phyloP scores from a whole-genome alignment of 1,284 basidiomycete genomes.

The Sporisorium iseilematis-ciliati region DNA sequence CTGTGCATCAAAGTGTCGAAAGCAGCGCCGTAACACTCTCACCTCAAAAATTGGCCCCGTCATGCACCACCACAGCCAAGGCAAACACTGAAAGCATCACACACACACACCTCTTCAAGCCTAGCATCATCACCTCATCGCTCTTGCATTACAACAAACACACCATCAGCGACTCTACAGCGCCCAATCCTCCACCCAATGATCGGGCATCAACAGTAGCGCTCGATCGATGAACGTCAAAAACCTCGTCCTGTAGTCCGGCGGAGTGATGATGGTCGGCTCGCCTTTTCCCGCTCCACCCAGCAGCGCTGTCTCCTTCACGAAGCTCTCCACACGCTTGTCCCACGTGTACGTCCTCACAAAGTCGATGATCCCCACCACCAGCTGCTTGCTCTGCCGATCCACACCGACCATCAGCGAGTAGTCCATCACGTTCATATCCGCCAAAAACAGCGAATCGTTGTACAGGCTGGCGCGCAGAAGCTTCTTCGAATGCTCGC shows the following conservation, averaged over 20 bases:
- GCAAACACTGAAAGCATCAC: neutral
- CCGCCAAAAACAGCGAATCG: constrained; percentile 86
- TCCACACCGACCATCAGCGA: constrained; percentile 90
- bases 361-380: constrained; percentile 97
- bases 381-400: constrained; percentile 70
- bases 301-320: constrained; percentile 91
- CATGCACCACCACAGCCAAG: neutral
- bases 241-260: constrained; percentile 67
- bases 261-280: constrained; percentile 68
- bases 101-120: neutral
- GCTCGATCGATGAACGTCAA: constrained; percentile 65
- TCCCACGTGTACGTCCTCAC: constrained; percentile 96
- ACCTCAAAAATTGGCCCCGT: neutral
- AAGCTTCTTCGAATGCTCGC: constrained; percentile 94
- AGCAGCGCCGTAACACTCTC: neutral
- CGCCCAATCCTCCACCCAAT: constrained; percentile 61
- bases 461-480: constrained; percentile 90
- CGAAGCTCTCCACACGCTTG: constrained; percentile 97
- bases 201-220: constrained; percentile 63
- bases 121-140: too few species aligned
- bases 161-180: constrained; percentile 7
- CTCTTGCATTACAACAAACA: neutral
- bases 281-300: constrained; percentile 74
- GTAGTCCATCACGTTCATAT: constrained; percentile 97
- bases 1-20: neutral